A percentile compares a stretch with the other conserved stretches of the same genome.
Conservation (phyloP, 352 stramenopile genomes). For the Globisporangium okanoganense region DNA sequence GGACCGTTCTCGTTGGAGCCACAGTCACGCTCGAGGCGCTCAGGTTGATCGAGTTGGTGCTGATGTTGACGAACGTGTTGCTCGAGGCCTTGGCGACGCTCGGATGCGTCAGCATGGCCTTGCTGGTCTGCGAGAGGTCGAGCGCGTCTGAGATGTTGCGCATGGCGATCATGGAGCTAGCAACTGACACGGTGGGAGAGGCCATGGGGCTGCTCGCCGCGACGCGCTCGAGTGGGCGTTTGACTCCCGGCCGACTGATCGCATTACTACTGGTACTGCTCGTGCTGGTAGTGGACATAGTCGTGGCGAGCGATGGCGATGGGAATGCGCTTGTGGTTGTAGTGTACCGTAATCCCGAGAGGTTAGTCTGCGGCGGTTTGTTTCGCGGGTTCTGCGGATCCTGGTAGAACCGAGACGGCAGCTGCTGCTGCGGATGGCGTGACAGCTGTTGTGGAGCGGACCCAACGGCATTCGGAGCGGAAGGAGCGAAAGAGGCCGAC, state of each 20-base stretch:
- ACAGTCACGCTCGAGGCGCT: constrained; percentile 1
- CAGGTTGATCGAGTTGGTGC: constrained; percentile 37
- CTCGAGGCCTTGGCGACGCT: constrained; percentile 5
- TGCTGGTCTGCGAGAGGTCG: constrained; percentile 15
- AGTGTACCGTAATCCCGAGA: constrained; percentile 6
- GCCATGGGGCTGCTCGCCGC: constrained; percentile 20
- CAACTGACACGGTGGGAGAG: constrained; percentile 47
- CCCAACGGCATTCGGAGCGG: neutral
- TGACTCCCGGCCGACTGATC: constrained; percentile 30
- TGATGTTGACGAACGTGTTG: constrained; percentile 17
- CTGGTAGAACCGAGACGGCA: constrained; percentile 16
- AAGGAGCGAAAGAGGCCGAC: neutral
- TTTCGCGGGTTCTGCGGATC: constrained; percentile 2
- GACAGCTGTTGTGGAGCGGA: constrained; percentile 8
- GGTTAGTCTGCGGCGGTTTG: constrained; percentile 2
- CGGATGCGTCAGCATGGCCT: constrained; percentile 21
- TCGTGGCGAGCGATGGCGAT: constrained; percentile 7
- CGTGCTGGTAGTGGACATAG: constrained; percentile 7
- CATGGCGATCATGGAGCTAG: constrained; percentile 75
- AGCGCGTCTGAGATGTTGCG: constrained; percentile 20
- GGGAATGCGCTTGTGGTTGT: constrained; percentile 14
- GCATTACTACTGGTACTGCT: constrained; percentile 4
- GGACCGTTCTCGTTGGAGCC: neutral
- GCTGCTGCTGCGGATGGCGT: constrained; percentile 12
- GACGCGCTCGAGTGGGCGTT: constrained; percentile 35